Conservation (phyloP, 2,329 filamentous ascomycete genomes). For the Ascochyta pisi region DNA sequence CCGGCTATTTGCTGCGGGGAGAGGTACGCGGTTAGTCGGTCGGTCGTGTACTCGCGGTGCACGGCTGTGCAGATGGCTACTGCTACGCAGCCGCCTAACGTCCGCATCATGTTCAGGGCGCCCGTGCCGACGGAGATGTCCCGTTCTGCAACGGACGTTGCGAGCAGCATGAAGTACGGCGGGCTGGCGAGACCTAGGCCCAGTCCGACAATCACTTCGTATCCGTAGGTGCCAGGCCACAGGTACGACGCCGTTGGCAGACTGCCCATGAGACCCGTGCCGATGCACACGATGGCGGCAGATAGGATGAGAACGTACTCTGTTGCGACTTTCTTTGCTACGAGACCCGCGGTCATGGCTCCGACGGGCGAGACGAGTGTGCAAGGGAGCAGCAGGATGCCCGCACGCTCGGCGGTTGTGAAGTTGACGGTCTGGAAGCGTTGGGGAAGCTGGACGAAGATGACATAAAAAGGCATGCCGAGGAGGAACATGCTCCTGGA, state of each 20-base stretch:
- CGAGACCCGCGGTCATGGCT: constrained; percentile 31
- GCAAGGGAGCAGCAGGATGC: constrained; percentile 39
- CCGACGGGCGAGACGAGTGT: constrained; percentile 38
- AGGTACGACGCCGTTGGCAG: constrained; percentile 29
- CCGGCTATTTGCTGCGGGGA: constrained; percentile 28
- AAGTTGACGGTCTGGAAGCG: constrained; percentile 45
- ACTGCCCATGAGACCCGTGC: constrained; percentile 37
- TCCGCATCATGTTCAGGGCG: constrained; percentile 42
- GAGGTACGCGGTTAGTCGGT: constrained; percentile 28
- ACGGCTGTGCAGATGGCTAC: constrained; percentile 43
- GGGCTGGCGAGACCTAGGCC: constrained; percentile 37
- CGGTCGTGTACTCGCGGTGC: constrained; percentile 29
- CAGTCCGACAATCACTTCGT: constrained; percentile 38
- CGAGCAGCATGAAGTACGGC: constrained; percentile 38
- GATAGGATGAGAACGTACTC: constrained; percentile 33
- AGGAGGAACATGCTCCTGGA: constrained; percentile 35
- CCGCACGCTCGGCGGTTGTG: constrained; percentile 38
- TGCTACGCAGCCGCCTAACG: constrained; percentile 40
- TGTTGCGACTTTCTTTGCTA: constrained; percentile 27
- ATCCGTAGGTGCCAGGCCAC: constrained; percentile 35
- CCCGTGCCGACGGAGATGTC: constrained; percentile 40
- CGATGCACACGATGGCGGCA: constrained; percentile 30
- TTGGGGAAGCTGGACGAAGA: constrained; percentile 42
- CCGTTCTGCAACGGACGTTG: constrained; percentile 30
- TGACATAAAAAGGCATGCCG: constrained; percentile 39